Percentiles rank a stretch among this genome's conserved stretches.
phyloP scores from a whole-genome alignment of 345 rosid genomes.

The Streptanthus diversifolius region DNA sequence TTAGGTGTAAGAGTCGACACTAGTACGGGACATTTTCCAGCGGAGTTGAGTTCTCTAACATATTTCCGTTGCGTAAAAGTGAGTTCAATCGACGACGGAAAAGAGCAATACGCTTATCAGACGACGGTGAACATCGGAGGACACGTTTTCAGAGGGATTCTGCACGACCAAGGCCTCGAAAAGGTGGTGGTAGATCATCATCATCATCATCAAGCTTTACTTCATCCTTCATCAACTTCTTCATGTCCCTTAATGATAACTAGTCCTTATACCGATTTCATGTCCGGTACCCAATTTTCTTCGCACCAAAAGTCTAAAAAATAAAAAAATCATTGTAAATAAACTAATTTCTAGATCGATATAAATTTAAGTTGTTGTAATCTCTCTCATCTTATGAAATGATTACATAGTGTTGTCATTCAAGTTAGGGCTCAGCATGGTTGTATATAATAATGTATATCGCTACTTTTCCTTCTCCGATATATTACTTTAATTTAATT shows the following conservation, averaged over 20 bases:
- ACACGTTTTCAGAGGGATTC: conserved; percentile 60
- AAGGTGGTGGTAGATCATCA: conserved; percentile 26
- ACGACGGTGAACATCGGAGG: conserved; percentile 52
- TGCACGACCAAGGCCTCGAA: conserved; percentile 55
- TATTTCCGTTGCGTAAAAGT: conserved; percentile 50
- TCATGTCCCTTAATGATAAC: conserved; percentile 37
- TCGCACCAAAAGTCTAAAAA: conserved; percentile 23
- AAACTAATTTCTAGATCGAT: not conserved
- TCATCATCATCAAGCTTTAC: conserved; percentile 27
- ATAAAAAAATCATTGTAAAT: not conserved
- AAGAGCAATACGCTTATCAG: conserved; percentile 45
- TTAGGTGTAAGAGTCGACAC: conserved; percentile 47
- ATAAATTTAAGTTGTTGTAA: not conserved
- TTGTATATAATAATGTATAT: not conserved
- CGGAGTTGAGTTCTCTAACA: conserved; percentile 44
- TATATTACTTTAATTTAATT: not conserved
- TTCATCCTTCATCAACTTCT: conserved; percentile 40
- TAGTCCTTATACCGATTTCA: conserved; percentile 42
- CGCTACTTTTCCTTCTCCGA: not conserved
- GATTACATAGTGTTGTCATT: not conserved
- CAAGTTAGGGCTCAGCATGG: not conserved
- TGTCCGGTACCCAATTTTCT: conserved; percentile 52
- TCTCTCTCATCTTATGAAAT: not conserved
- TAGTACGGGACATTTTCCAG: conserved; percentile 39
- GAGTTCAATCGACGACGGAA: conserved; percentile 41